Evolutionary conservation across 2,329 filamentous ascomycete genomes (phyloP), one percentile per base, ranked within the genome.

Genomic region (Microcera coccophila): DNA sequence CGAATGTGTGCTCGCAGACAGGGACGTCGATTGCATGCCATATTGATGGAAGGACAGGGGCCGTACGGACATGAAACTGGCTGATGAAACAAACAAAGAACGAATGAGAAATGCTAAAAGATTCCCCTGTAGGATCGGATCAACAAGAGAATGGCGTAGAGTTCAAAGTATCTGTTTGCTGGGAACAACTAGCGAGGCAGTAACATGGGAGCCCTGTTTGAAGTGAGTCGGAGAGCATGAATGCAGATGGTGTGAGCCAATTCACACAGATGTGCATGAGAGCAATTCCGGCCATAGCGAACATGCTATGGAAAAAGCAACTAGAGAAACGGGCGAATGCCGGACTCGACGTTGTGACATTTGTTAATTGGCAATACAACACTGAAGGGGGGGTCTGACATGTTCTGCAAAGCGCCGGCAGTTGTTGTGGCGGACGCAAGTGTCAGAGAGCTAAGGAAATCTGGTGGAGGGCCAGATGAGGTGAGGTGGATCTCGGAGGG

Each of bases 341-440:
- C 28, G 45, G 34, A 35, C 29, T 43, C 20, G 38, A 44, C 42
- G 21, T 35, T 29, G 36, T 32, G 37, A 37, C 38, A 19, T 33
- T 32, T 42, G n/a, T n/a, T n/a, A n/a, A n/a, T n/a, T n/a, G 34
- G 38, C 50, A 35, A 44, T 42, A 45, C 38, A 38, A 32, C 38
- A 37, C 31, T 28, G 37, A n/a, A n/a, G n/a, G 36, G 36, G 22
- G 7, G 22, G 22, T 26, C 22, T 37, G n/a, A n/a, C n/a, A n/a
- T n/a, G n/a, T n/a, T n/a, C 48, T 33, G 37, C 28, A 41, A 36
- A 36, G 31, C 26, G 44, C 36, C 52, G 54, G 54, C 48, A 57
- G 44, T 55, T 55, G 44, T 38, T 39, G 42, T 46, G 46, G 44
- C 8, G 29, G 11, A 10, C 15, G 22, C 22, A 12, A 26, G 22